Evolutionary conservation across 1,284 basidiomycete genomes (phyloP).

Genomic region (Bondarzewia mesenterica): DNA sequence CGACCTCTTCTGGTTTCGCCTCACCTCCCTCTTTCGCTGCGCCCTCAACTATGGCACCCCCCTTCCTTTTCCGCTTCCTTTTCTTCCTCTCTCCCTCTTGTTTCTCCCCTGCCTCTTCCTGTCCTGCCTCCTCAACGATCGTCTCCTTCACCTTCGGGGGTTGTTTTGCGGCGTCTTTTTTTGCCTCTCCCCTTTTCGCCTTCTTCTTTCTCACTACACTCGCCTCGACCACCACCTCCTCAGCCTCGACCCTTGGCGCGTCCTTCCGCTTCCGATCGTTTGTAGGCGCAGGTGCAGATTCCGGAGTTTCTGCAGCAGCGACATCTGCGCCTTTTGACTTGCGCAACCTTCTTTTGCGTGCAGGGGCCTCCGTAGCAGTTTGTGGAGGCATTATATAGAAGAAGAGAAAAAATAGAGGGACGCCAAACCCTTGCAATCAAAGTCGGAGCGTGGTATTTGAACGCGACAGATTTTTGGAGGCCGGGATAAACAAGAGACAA

Average conservation of each 20-base stretch:
- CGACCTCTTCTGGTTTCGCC: not conserved
- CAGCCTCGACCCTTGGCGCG: not conserved
- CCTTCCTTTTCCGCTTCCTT: not conserved
- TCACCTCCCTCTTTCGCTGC: not conserved
- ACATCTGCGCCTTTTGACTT: not conserved
- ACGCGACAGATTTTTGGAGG: not conserved
- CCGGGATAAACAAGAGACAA: too few species aligned
- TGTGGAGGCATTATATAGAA: not conserved
- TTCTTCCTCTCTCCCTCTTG: not conserved
- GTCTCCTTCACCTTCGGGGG: conserved; percentile 3
- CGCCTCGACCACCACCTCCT: conserved; percentile 7
- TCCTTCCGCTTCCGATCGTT: not conserved
- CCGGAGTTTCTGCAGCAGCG: not conserved
- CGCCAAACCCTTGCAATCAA: not conserved
- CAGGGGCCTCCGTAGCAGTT: not conserved
- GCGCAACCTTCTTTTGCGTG: not conserved
- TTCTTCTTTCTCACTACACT: conserved; percentile 1
- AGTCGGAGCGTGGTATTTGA: too few species aligned
- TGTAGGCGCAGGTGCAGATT: not conserved
- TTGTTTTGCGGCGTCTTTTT: not conserved
- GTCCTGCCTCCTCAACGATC: conserved; percentile 10
- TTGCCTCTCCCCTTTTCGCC: not conserved
- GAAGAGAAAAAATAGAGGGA: not conserved
- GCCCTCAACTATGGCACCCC: not conserved
- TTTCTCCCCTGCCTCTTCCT: conserved; percentile 12